Conservation (phyloP, 768 basidiomycete genomes). For the Russula virescens region DNA sequence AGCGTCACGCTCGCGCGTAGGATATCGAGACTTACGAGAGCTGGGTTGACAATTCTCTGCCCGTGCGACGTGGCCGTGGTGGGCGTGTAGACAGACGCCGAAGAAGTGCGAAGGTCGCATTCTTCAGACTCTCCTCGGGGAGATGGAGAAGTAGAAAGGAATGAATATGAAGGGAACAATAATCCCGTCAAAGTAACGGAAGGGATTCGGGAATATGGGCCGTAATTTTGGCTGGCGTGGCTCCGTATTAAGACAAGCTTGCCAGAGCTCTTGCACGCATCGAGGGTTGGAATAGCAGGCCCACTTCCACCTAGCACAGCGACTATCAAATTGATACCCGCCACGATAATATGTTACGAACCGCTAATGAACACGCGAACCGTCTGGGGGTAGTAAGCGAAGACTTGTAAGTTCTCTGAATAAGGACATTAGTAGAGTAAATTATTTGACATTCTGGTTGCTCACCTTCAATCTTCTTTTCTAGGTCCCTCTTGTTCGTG, state of each 20-base stretch:
- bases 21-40: conserved; percentile 32
- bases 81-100: background rate
- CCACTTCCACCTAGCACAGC: conserved; percentile 49
- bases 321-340: background rate
- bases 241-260: conserved; percentile 62
- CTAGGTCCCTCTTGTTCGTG: conserved; percentile 12
- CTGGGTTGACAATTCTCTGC: conserved; percentile 29
- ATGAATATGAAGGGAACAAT: conserved; percentile 22
- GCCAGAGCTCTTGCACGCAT: conserved; percentile 54
- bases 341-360: conserved; percentile 1
- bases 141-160: background rate
- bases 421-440: background rate
- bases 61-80: background rate
- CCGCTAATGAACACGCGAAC: conserved; percentile 17
- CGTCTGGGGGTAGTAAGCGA: conserved; percentile 11
- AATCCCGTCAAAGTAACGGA: conserved; percentile 48
- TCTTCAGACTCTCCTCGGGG: conserved; percentile 8
- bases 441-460: background rate
- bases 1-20: background rate
- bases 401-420: conserved; percentile 17
- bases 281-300: conserved; percentile 48
- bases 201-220: conserved; percentile 45
- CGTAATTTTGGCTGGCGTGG: conserved; percentile 38
- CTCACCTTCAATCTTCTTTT: conserved; percentile 20
- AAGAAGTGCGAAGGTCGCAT: background rate